Conservation (phyloP, 257 asterid species). For the Jacaranda copaia region DNA sequence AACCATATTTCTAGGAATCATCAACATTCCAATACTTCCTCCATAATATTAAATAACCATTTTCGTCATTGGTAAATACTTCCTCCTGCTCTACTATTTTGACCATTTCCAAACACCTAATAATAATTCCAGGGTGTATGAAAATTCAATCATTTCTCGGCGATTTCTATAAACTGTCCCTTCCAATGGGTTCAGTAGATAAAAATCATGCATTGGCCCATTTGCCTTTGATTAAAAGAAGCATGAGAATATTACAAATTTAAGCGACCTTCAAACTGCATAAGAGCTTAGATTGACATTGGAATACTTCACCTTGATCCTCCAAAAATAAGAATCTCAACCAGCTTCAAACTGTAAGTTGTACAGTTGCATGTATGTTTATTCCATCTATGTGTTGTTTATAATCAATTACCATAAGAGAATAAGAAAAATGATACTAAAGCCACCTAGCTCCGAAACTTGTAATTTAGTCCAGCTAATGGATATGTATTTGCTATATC, state of each 20-base stretch:
- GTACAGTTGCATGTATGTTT: constrained; percentile 28
- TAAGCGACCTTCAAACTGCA: constrained; percentile 11
- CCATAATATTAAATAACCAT: not conserved
- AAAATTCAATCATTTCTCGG: too few species aligned
- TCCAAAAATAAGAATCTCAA: constrained; percentile 25
- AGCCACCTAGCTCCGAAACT: constrained; percentile 24
- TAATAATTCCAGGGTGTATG: too few species aligned
- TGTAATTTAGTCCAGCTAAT: constrained; percentile 11
- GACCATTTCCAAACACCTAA: too few species aligned
- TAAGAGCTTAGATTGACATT: constrained; percentile 21
- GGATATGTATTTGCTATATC: constrained; percentile 5
- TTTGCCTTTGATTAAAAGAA: constrained; percentile 14
- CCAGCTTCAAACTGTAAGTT: constrained; percentile 23
- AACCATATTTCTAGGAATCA: constrained; percentile 17
- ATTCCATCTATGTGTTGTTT: constrained; percentile 10
- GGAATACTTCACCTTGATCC: constrained; percentile 11
- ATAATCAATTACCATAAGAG: constrained; percentile 24
- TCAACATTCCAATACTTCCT: not conserved
- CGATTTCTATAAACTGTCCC: not conserved
- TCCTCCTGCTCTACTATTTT: not conserved
- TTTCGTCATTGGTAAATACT: not conserved
- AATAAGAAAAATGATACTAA: constrained; percentile 21
- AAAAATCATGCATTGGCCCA: too few species aligned
- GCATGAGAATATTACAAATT: constrained; percentile 13
- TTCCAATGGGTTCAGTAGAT: too few species aligned